Evolutionary conservation across 2,329 filamentous ascomycete genomes (phyloP).

Genomic region (Colletotrichum sp.): DNA sequence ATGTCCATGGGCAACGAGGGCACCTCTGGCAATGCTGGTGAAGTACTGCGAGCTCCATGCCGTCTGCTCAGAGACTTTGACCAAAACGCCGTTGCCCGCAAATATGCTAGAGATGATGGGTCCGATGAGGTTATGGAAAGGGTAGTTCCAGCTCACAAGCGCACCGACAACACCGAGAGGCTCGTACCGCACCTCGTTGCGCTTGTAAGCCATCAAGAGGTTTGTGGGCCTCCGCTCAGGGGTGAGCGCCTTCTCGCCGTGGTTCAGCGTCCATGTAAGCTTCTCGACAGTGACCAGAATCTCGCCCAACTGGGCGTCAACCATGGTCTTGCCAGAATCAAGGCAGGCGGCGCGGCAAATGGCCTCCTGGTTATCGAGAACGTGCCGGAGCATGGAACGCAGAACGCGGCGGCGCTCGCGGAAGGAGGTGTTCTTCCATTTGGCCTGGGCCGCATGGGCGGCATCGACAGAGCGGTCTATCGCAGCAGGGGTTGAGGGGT

Average conservation of each 20-base stretch:
- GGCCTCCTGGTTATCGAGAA: conserved; percentile 87
- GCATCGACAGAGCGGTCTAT: conserved; percentile 81
- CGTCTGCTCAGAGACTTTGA: conserved; percentile 95
- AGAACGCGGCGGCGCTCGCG: conserved; percentile 79
- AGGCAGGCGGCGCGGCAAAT: conserved; percentile 87
- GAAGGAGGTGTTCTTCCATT: conserved; percentile 83
- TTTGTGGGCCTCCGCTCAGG: conserved; percentile 82
- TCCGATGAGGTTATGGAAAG: conserved; percentile 93
- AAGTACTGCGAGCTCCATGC: conserved; percentile 93
- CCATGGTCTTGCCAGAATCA: conserved; percentile 95
- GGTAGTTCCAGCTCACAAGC: conserved; percentile 96
- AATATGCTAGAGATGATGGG: conserved; percentile 92
- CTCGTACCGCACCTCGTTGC: conserved; percentile 88
- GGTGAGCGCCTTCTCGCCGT: conserved; percentile 82
- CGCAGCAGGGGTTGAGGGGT: conserved; percentile 75
- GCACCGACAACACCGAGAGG: conserved; percentile 92
- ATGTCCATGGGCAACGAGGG: conserved; percentile 82
- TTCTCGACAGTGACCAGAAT: conserved; percentile 94
- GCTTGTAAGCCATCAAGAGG: conserved; percentile 94
- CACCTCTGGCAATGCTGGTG: conserved; percentile 76
- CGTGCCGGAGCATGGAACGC: conserved; percentile 78
- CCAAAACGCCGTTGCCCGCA: conserved; percentile 86
- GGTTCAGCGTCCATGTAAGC: conserved; percentile 89
- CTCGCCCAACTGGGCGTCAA: conserved; percentile 93
- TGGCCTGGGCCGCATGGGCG: conserved; percentile 74